Conservation (phyloP, 805 yeast genomes). For the Zygotorulaspora sp. region DNA sequence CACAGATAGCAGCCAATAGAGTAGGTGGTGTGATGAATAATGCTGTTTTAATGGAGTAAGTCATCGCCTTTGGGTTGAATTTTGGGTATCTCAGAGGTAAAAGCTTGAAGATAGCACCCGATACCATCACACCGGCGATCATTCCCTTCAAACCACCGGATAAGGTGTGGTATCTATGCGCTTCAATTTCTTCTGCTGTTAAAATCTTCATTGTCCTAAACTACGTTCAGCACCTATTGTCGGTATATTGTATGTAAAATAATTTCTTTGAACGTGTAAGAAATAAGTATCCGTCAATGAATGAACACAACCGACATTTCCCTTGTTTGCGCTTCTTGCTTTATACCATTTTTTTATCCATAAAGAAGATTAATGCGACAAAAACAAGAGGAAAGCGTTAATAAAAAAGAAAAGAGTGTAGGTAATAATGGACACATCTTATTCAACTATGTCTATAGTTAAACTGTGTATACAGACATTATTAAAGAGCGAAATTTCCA, state of each 20-base stretch:
- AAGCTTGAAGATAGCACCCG: slow-evolving; percentile 49
- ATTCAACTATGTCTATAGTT: no score
- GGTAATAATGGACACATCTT: no score
- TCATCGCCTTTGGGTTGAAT: slow-evolving; percentile 38
- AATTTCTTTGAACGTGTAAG: no score
- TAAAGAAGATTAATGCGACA: slow-evolving; percentile 1
- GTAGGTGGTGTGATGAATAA: slow-evolving; percentile 66
- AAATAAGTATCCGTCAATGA: no score
- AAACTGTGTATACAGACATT: no score
- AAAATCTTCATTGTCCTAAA: slow-evolving; percentile 63
- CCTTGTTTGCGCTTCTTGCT: not conserved
- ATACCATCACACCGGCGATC: slow-evolving; percentile 50
- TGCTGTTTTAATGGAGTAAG: slow-evolving; percentile 62
- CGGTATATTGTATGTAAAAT: no score
- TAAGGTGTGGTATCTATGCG: slow-evolving; percentile 54
- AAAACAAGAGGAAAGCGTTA: not conserved
- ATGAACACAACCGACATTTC: not conserved
- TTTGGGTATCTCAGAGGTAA: slow-evolving; percentile 47
- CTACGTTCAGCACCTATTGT: no score
- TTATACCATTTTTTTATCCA: not conserved
- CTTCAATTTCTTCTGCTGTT: slow-evolving; percentile 60
- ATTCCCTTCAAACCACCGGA: slow-evolving; percentile 61
- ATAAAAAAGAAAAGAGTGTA: slow-evolving; percentile 2
- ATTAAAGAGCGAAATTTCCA: no score
- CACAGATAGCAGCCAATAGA: slow-evolving; percentile 54